Evolutionary conservation across 768 basidiomycete species (phyloP), one percentile per base, ranked within the genome.

Genomic region (Auriscalpium vulgare): DNA sequence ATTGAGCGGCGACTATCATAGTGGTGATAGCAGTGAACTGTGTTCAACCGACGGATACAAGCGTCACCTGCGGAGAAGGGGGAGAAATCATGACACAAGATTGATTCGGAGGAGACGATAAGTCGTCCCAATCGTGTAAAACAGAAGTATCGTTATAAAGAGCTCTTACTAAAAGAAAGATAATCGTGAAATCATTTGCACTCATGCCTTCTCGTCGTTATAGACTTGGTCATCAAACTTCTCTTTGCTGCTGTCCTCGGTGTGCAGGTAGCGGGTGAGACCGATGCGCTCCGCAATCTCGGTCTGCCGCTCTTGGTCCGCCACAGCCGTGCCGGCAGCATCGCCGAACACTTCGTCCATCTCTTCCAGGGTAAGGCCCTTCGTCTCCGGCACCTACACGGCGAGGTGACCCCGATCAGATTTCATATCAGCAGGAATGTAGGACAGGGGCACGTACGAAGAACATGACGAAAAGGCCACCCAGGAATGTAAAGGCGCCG

Each of bases 301-400:
- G 34, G 66, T 67, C 54, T 76, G 72, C 53, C 78, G 73, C 50
- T 69, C 68, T 59, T 75, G 72, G 66, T 91, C 88, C 16, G 80
- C 78, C 10, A 72, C 72, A 1, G 78, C 82, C 47, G 84, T 69
- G 37, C 80, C 80, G 48, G 66, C 68, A 9, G 70, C 72, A 52
- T 79, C 80, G 36, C 84, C 83, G 67, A 91, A 91, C 17, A 87
- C 79, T 34, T 80, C 79, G 68, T 91, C 88, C 81, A 90, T 87
- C 68, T 91, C 86, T 65, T 91, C 88, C 47, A 90, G 74, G 3
- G 81, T 79, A 4, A 86, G 74, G 36, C 81, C 83, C 70, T 87
- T 87, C 14, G 84, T 87, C 71, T 87, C 84, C n/a, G 85, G 85
- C 1, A 83, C 79, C 80, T 82, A 44, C 21, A 47, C 45, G 34